phyloP scores from a whole-genome alignment of 495 filamentous ascomycete genomes.

The Penicillium mononematosum region DNA sequence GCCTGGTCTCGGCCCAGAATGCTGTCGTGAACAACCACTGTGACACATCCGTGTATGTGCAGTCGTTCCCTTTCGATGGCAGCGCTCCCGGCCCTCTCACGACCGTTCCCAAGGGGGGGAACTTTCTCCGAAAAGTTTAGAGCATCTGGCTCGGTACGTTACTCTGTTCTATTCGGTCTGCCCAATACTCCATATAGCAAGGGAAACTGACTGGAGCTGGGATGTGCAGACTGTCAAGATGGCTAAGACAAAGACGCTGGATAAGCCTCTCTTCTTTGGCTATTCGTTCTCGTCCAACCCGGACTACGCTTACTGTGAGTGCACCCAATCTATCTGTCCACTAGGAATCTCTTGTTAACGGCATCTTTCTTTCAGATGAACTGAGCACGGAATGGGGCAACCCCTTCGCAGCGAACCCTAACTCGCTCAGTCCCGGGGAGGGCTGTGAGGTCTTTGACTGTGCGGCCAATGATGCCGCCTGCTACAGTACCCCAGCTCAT shows the following conservation, averaged over 20 bases:
- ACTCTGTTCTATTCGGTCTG: conserved; percentile 7
- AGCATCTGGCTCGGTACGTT: conserved; percentile 30
- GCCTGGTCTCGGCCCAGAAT: conserved; percentile 30
- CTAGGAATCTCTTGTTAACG: conserved; percentile 13
- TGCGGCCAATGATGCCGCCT: conserved; percentile 28
- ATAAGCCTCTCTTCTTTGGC: conserved; percentile 31
- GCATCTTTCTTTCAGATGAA: conserved; percentile 23
- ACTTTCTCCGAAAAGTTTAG: conserved; percentile 30
- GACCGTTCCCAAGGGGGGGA: conserved; percentile 24
- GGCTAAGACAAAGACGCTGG: conserved; percentile 29
- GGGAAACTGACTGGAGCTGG: conserved; percentile 18
- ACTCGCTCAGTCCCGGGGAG: conserved; percentile 30
- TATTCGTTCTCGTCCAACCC: conserved; percentile 32
- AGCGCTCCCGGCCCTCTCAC: conserved; percentile 30
- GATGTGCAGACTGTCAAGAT: conserved; percentile 32
- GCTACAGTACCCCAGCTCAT: conserved; percentile 31
- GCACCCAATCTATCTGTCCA: conserved; percentile 11
- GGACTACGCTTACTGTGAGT: conserved; percentile 34
- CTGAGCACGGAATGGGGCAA: conserved; percentile 33
- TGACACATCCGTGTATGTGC: conserved; percentile 28
- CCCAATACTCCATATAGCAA: conserved; percentile 8
- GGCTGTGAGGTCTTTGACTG: conserved; percentile 33
- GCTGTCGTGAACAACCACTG: conserved; percentile 31
- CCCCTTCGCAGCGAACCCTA: conserved; percentile 29
- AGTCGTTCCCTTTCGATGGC: conserved; percentile 34